A percentile compares a stretch with the other conserved stretches of the same genome.
Evolutionary conservation across 176 grass and related monocot genomes (phyloP).

Genomic region (Lolium rigidum): DNA sequence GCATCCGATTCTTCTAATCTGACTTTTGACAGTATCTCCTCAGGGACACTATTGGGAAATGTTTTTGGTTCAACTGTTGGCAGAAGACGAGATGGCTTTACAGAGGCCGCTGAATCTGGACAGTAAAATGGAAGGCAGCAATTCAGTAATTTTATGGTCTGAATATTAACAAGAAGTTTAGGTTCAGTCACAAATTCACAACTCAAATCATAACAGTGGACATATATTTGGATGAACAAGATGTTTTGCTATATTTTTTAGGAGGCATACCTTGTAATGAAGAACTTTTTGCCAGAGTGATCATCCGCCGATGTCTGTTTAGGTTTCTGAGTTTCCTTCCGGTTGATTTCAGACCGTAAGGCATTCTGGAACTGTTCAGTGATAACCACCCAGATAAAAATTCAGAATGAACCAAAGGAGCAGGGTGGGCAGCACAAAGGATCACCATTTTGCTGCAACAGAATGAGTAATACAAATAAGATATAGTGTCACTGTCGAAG

Average conservation of each 20-base stretch:
- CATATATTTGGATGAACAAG: neutral
- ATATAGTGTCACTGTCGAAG: neutral
- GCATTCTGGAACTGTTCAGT: constrained; percentile 35
- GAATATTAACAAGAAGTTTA: constrained; percentile 15
- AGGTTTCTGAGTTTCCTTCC: constrained; percentile 31
- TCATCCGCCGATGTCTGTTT: constrained; percentile 6
- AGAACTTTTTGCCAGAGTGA: constrained; percentile 44
- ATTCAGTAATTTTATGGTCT: constrained; percentile 3
- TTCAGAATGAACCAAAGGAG: constrained; percentile 39
- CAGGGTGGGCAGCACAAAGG: constrained; percentile 23
- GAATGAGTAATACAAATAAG: neutral
- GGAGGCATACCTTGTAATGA: constrained; percentile 57
- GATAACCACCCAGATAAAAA: constrained; percentile 39
- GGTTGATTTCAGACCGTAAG: neutral
- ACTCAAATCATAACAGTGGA: neutral
- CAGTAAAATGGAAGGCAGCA: neutral
- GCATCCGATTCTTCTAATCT: constrained; percentile 60
- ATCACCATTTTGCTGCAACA: constrained; percentile 49
- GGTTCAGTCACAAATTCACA: neutral
- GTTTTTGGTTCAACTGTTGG: constrained; percentile 55
- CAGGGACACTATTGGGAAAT: constrained; percentile 51
- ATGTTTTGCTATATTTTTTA: neutral
- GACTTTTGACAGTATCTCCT: constrained; percentile 52
- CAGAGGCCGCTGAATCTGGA: constrained; percentile 71
- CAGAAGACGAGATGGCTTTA: constrained; percentile 74